A percentile compares a stretch with the other conserved stretches of the same genome.
These are phyloP conservation scores for Dictyostelium brefeldianum DNA, from an alignment of 78 protist genomes.

Conservation along the genomic window DNA sequence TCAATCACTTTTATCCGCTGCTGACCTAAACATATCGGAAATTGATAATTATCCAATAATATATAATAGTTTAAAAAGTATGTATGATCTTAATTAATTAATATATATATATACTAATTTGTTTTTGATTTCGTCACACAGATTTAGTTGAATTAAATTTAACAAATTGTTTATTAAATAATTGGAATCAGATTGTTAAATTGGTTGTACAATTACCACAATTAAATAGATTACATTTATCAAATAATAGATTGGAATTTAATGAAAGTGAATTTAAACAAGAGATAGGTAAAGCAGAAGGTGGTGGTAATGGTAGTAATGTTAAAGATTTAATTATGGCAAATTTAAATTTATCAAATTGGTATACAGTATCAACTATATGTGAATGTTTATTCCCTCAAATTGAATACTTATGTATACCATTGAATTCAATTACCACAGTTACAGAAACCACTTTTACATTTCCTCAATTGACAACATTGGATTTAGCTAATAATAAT, in stretches of 20 bases:
- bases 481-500: conserved; percentile 28
- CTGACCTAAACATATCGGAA: background rate
- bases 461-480: background rate
- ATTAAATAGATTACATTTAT: conserved; percentile 3
- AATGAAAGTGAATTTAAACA: background rate
- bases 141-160: conserved; percentile 41
- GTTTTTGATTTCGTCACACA: background rate
- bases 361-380: background rate
- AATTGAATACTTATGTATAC: background rate
- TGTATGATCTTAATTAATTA: background rate
- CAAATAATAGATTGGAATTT: conserved; percentile 28
- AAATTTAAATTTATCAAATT: background rate
- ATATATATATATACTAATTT: too few relatives aligned
- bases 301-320: background rate
- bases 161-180: conserved; percentile 18
- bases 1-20: background rate
- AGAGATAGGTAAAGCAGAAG: background rate
- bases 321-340: background rate
- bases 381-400: conserved; percentile 1
- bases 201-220: conserved; percentile 21
- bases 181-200: conserved; percentile 32
- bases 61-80: conserved; percentile 1
- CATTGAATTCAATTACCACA: background rate
- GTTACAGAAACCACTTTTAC: background rate
- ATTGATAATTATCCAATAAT: background rate